Evolutionary conservation across 2,329 filamentous ascomycete species (phyloP).

Genomic region (Tolypocladium tropicale): DNA sequence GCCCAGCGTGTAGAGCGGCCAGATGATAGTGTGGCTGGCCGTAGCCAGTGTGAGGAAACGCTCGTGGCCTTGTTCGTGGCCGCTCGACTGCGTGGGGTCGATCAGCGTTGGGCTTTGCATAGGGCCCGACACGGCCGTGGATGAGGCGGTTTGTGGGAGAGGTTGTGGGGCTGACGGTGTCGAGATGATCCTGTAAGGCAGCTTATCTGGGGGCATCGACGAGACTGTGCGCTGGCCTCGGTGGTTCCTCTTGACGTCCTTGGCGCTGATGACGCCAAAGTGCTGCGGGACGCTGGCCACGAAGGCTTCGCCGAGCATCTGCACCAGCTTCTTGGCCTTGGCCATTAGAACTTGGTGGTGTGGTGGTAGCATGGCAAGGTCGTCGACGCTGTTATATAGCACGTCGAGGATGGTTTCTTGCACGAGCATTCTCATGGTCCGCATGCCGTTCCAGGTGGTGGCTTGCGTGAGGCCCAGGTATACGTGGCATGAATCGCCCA

Average conservation of each 20-base stretch:
- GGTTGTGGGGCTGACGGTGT: slow-evolving; percentile 4
- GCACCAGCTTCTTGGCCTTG: slow-evolving; percentile 25
- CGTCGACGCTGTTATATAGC: slow-evolving; percentile 24
- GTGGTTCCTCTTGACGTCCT: slow-evolving; percentile 18
- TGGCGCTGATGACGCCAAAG: slow-evolving; percentile 34
- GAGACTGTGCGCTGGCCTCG: slow-evolving; percentile 7
- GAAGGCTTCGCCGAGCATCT: slow-evolving; percentile 29
- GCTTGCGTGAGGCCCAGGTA: slow-evolving; percentile 34
- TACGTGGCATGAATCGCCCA: slow-evolving; percentile 31
- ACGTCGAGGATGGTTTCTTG: slow-evolving; percentile 36
- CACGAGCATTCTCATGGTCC: slow-evolving; percentile 34
- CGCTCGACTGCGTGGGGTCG: slow-evolving; percentile 26
- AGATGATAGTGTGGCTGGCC: slow-evolving; percentile 36
- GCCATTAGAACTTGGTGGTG: slow-evolving; percentile 24
- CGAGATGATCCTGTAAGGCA: slow-evolving; percentile 19
- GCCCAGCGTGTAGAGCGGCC: slow-evolving; percentile 39
- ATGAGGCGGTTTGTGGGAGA: background rate
- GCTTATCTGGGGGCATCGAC: slow-evolving; percentile 18
- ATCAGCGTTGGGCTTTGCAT: slow-evolving; percentile 24
- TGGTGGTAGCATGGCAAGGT: slow-evolving; percentile 15
- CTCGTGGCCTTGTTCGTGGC: slow-evolving; percentile 25
- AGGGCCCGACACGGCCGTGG: slow-evolving; percentile 1
- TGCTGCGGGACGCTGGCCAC: slow-evolving; percentile 38
- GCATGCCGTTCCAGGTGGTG: slow-evolving; percentile 37
- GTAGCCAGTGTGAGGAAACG: slow-evolving; percentile 39